A percentile compares a stretch with the other conserved stretches of the same genome.
Conservation (phyloP, 441 rosid species). For the Sinapis alba region DNA sequence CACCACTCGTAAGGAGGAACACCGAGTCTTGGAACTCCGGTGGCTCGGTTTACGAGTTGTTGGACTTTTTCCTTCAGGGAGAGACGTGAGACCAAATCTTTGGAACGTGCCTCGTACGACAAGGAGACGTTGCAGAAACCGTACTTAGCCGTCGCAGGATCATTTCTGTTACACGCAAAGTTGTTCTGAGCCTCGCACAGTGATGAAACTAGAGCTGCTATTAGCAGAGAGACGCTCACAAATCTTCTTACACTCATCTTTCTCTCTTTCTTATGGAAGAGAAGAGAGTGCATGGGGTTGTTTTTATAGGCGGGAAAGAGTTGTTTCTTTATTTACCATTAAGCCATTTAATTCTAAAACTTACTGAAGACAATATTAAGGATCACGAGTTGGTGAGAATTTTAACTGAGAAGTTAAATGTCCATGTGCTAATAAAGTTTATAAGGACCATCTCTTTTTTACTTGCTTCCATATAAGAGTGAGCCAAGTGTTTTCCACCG, state of each 20-base stretch:
- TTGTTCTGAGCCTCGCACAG: constrained; percentile 43
- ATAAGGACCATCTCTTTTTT: constrained; percentile 33
- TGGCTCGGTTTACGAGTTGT: constrained; percentile 55
- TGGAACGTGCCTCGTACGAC: constrained; percentile 51
- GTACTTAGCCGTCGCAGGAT: constrained; percentile 45
- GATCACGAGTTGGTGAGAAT: not conserved
- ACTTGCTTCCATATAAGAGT: constrained; percentile 22
- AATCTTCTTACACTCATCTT: constrained; percentile 23
- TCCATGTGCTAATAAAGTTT: constrained; percentile 25
- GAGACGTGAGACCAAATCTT: constrained; percentile 54
- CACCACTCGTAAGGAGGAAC: constrained; percentile 73
- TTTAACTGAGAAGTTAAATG: not conserved
- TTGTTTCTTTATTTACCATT: not conserved
- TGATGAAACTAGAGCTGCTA: constrained; percentile 32
- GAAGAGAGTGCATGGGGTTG: not conserved
- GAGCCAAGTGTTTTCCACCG: constrained; percentile 39
- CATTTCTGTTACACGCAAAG: constrained; percentile 50
- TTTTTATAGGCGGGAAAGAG: constrained; percentile 37
- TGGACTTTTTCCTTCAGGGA: constrained; percentile 64
- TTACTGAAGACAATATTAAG: not conserved
- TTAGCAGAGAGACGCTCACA: constrained; percentile 30
- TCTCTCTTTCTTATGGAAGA: constrained; percentile 14
- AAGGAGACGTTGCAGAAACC: constrained; percentile 54
- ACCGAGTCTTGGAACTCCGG: constrained; percentile 53
- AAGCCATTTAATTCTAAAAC: not conserved